Conservation (phyloP, 441 rosid genomes). For the Lepidium campestre region DNA sequence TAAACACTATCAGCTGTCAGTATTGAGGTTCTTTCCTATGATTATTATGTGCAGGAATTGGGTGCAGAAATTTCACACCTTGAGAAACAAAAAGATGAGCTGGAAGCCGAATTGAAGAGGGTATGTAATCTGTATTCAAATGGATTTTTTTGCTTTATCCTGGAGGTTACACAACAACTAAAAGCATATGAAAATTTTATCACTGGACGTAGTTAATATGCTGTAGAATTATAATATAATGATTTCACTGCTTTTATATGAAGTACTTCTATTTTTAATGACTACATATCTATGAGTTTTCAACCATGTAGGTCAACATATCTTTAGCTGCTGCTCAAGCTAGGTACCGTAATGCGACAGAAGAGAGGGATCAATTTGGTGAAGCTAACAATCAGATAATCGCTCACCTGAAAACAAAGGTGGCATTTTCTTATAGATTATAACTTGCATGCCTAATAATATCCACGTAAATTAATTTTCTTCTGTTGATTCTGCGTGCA, state of each 20-base stretch:
- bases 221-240: neutral
- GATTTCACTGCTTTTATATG: neutral
- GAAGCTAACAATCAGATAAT: constrained; percentile 93
- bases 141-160: neutral
- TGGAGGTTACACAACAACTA: neutral
- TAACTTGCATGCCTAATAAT: neutral
- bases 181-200: neutral
- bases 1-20: constrained; percentile 9
- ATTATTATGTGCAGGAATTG: constrained; percentile 53
- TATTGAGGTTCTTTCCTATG: constrained; percentile 8
- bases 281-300: neutral
- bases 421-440: constrained; percentile 24
- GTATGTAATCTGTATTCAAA: constrained; percentile 28
- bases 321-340: constrained; percentile 91
- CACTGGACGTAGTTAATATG: neutral
- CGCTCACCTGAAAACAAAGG: constrained; percentile 84
- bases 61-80: constrained; percentile 66
- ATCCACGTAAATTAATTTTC: neutral
- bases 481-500: constrained; percentile 30
- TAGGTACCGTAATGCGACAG: constrained; percentile 69
- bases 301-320: constrained; percentile 59
- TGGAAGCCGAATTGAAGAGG: constrained; percentile 92
- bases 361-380: constrained; percentile 94
- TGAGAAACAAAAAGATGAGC: constrained; percentile 77
- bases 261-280: no score